Base-by-base conservation (phyloP, 805 yeast genomes). In the Brettanomyces bruxellensis region DNA sequence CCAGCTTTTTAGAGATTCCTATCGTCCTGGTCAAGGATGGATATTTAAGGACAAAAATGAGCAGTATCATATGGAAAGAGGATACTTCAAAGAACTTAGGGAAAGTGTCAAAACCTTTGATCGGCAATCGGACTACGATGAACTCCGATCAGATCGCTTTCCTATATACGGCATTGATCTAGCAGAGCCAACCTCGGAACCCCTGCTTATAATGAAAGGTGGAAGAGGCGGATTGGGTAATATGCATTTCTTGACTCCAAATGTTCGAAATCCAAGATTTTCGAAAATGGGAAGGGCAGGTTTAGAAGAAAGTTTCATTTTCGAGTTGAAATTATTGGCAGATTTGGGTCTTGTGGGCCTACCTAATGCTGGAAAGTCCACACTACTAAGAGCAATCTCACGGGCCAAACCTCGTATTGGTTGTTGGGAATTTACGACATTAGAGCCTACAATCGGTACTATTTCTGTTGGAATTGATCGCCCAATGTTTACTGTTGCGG, bases 361-460 rank as follows among this genome's bases (percentile, higher is more conserved):
- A 18, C 99, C 99, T 1, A 93, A 93, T 64, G 96, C 98, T 3
- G 99, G 99, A 1, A 93, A 93, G 60, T 87, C 96, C 3, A 88
- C 97, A 0, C 70, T 93, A 30, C 66, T 93, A 40, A 70, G 95
- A 46, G 89, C 95, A 8, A 87, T 93, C 13, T 86, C 96, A 0
- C 78, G 80, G 46, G 98, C 99, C 0, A 72, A 82, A 47, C 97
- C 99, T 1, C 71, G 86, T 47, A 86, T 93, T 12, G 99, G 98
- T 0, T 95, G 89, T 63, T 93, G 97, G 96, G 95, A 85, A 57
- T 93, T 93, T 60, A 93, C 99, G 0, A 93, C 99, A 0, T 67
- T 93, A 45, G 87, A 82, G 50, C 99, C 99, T 1, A 83, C 88
- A 0, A 78, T 93, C 43, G 99, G 99, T 3, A 91, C 97, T 0